A percentile compares a stretch with the other conserved stretches of the same genome.
Evolutionary conservation across 805 yeast genomes (phyloP).

Genomic region (Vanderwaltozyma tropicalis): DNA sequence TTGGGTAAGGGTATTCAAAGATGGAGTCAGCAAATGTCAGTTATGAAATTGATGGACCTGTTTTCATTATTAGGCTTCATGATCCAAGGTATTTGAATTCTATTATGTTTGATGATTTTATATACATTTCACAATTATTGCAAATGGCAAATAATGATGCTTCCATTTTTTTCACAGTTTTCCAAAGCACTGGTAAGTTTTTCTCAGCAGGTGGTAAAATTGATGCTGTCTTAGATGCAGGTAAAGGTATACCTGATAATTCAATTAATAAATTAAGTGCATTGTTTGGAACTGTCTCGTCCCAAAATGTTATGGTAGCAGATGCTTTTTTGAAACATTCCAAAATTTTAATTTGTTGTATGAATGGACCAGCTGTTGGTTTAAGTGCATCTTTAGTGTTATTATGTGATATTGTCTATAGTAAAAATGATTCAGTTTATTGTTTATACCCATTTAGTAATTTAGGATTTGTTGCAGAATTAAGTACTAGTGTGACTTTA

Average conservation of each 20-base stretch:
- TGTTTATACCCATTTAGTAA: conserved; percentile 70
- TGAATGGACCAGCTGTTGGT: conserved; percentile 86
- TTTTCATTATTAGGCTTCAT: conserved; percentile 56
- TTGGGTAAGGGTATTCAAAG: too few species aligned
- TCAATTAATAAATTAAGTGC: conserved; percentile 17
- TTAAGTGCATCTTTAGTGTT: conserved; percentile 61
- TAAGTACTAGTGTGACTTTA: conserved; percentile 59
- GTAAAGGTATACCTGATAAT: neutral
- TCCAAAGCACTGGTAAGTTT: conserved; percentile 62
- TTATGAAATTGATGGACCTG: conserved; percentile 15
- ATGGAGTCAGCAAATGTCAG: conserved; percentile 1
- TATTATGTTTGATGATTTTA: conserved; percentile 52
- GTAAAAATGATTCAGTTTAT: conserved; percentile 45
- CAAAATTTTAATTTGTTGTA: conserved; percentile 58
- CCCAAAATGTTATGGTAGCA: conserved; percentile 59
- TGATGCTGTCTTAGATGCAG: conserved; percentile 6
- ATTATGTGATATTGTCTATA: conserved; percentile 64
- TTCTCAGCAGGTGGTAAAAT: conserved; percentile 77
- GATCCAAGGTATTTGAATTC: conserved; percentile 58
- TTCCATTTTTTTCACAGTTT: conserved; percentile 50
- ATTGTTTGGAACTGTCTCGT: conserved; percentile 43
- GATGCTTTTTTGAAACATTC: conserved; percentile 56
- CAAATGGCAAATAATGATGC: conserved; percentile 53
- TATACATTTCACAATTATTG: conserved; percentile 45
- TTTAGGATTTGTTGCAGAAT: conserved; percentile 75